phyloP scores from a whole-genome alignment of 352 stramenopile genomes.

The Phytophthora sojae region DNA sequence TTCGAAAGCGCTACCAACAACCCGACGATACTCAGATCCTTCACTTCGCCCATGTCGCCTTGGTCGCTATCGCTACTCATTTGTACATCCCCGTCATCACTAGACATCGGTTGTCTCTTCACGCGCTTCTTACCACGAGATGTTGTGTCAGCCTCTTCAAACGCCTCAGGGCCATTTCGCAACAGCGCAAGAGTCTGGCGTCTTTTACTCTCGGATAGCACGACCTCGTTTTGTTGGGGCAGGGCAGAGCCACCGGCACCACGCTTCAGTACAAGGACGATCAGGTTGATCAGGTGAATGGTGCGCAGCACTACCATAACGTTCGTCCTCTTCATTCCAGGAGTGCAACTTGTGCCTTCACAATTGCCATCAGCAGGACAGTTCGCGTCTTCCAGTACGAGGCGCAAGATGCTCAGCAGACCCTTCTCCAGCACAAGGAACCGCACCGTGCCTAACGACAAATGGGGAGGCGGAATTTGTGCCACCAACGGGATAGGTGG shows the following conservation, averaged over 20 bases:
- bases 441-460: constrained; percentile 59
- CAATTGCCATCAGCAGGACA: constrained; percentile 22
- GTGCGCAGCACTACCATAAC: constrained; percentile 72
- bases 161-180: constrained; percentile 65
- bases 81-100: constrained; percentile 64
- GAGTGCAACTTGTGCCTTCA: constrained; percentile 22
- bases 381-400: constrained; percentile 70
- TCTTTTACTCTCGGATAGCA: constrained; percentile 56
- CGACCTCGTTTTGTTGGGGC: constrained; percentile 34
- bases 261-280: constrained; percentile 67
- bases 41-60: constrained; percentile 57
- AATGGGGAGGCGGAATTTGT: constrained; percentile 61
- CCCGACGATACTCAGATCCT: constrained; percentile 69
- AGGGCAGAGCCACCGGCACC: constrained; percentile 20
- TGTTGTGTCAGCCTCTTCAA: constrained; percentile 62
- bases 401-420: constrained; percentile 67
- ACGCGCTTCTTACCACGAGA: constrained; percentile 72
- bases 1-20: constrained; percentile 67
- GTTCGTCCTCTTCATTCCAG: constrained; percentile 59
- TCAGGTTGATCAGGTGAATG: constrained; percentile 75
- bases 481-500: constrained; percentile 72
- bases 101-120: constrained; percentile 58
- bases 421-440: constrained; percentile 71
- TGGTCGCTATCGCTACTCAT: constrained; percentile 83
- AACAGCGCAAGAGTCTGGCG: constrained; percentile 55